These are phyloP conservation scores for Tetradesmus obliquus DNA, from an alignment of 139 green algal genomes.

Conservation along the genomic window DNA sequence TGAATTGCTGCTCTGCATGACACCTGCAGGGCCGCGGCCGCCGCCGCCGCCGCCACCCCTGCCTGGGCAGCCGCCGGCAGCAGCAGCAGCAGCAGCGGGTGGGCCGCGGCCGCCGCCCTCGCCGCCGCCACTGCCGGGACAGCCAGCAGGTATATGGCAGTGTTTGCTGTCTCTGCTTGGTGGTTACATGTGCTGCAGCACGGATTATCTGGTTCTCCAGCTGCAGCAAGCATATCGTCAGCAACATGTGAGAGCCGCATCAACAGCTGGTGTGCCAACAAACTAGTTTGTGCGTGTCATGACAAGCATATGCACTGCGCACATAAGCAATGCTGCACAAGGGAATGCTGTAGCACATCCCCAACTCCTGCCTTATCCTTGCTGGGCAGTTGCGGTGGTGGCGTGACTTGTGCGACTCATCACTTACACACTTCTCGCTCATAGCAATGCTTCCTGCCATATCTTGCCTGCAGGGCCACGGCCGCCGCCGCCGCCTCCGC, in stretches of 20 bases:
- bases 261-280: no score
- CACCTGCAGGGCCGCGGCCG: background rate
- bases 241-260: no score
- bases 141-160: background rate
- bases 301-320: no score
- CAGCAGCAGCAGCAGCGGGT: slow-evolving; percentile 2
- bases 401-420: background rate
- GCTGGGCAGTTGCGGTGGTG: background rate
- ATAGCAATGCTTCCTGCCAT: background rate
- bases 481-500: background rate
- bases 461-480: background rate
- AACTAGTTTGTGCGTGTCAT: no score
- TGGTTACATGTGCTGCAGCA: no score
- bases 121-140: slow-evolving; percentile 7
- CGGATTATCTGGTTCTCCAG: no score
- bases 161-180: background rate
- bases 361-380: background rate
- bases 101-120: slow-evolving; percentile 9
- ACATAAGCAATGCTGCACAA: no score
- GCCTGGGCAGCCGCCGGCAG: background rate
- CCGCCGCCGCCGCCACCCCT: background rate
- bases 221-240: no score
- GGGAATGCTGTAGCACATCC: background rate
- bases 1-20: background rate
- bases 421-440: no score